Percentiles rank a stretch among this genome's conserved stretches.
phyloP scores from a whole-genome alignment of 345 rosid species.

The Turritis glabra region DNA sequence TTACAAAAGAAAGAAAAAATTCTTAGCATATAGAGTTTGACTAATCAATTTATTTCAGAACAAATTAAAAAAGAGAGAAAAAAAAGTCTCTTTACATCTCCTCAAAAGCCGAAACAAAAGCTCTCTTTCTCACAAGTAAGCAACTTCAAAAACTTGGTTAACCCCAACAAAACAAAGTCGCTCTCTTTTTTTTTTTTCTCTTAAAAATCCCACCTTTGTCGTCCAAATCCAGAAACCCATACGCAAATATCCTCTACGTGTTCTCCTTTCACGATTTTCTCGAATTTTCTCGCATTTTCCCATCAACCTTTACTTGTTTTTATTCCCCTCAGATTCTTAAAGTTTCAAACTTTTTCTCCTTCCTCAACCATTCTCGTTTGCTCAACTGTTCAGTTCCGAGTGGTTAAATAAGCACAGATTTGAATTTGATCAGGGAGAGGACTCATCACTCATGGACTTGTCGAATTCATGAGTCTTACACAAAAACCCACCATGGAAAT shows the following conservation, averaged over 20 bases:
- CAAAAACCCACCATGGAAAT: slow-evolving; percentile 55
- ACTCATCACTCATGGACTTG: slow-evolving; percentile 34
- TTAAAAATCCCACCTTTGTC: slow-evolving; percentile 31
- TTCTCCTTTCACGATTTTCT: slow-evolving; percentile 26
- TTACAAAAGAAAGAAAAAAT: background rate
- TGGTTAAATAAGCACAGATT: slow-evolving; percentile 9
- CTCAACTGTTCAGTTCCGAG: slow-evolving; percentile 27
- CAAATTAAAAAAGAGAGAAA: background rate
- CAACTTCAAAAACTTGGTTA: slow-evolving; percentile 30
- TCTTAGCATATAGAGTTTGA: background rate
- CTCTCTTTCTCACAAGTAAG: slow-evolving; percentile 33
- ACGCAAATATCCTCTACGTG: slow-evolving; percentile 29
- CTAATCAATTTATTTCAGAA: slow-evolving; percentile 13
- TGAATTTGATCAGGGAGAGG: background rate
- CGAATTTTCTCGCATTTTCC: slow-evolving; percentile 24
- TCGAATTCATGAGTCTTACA: slow-evolving; percentile 28
- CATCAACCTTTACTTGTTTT: background rate
- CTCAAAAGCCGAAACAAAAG: slow-evolving; percentile 21
- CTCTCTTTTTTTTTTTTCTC: slow-evolving; percentile 11
- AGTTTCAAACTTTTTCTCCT: background rate
- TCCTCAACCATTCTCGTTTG: slow-evolving; percentile 40
- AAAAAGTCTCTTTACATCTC: slow-evolving; percentile 19
- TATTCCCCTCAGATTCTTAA: background rate
- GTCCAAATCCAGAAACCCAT: slow-evolving; percentile 28
- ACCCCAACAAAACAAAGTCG: slow-evolving; percentile 13